Conservation (phyloP, 208 protist genomes). For the Crithidia sp. region DNA sequence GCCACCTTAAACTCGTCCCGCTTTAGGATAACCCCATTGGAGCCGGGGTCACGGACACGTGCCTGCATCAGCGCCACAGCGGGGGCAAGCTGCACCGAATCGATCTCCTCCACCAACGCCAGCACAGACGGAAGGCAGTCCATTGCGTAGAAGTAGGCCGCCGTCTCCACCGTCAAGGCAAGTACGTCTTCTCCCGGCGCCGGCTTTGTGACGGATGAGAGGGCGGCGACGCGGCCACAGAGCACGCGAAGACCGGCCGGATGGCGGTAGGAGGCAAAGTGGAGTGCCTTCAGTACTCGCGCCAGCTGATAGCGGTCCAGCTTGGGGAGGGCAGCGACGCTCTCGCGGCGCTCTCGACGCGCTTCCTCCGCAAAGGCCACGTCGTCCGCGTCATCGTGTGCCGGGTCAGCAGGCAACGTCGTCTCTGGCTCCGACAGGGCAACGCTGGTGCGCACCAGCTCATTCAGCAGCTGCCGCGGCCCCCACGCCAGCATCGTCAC, state of each 20-base stretch:
- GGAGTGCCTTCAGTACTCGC: constrained; percentile 46
- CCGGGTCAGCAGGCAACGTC: neutral
- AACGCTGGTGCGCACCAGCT: constrained; percentile 41
- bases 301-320: constrained; percentile 47
- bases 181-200: constrained; percentile 2
- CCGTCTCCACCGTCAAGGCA: constrained; percentile 23
- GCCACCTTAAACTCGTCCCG: constrained; percentile 5
- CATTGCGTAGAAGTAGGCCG: constrained; percentile 32
- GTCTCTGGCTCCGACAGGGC: constrained; percentile 27
- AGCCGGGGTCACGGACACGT: neutral
- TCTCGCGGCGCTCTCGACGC: neutral
- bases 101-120: constrained; percentile 20
- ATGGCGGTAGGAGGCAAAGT: constrained; percentile 60
- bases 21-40: neutral
- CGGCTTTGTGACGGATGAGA: neutral
- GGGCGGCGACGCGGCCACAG: constrained; percentile 36
- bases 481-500: constrained; percentile 35
- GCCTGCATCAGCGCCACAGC: neutral
- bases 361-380: neutral
- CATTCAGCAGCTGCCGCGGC: constrained; percentile 61
- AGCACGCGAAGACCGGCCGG: constrained; percentile 49
- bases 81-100: neutral
- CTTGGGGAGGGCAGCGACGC: constrained; percentile 16
- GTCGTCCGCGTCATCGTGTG: neutral
- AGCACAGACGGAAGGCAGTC: constrained; percentile 25